phyloP scores from a whole-genome alignment of 768 basidiomycete species.

The Boletus huronensis region DNA sequence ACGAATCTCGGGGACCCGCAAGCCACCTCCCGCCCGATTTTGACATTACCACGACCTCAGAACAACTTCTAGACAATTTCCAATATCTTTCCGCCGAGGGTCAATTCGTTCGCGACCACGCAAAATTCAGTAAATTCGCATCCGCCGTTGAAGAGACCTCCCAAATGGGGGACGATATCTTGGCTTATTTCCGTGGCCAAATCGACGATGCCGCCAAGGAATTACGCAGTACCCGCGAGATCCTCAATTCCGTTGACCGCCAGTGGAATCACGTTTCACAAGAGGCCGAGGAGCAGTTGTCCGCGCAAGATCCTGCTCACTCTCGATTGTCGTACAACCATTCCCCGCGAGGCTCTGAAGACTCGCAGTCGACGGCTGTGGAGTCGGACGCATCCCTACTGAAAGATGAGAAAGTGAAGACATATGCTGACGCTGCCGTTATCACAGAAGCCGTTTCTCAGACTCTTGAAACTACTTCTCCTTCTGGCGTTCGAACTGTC shows the following conservation, averaged over 20 bases:
- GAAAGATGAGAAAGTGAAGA: conserved; percentile 19
- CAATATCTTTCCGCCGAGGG: conserved; percentile 45
- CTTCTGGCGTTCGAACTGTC: conserved; percentile 27
- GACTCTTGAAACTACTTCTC: conserved; percentile 16
- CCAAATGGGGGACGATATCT: conserved; percentile 43
- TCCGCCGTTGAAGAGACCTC: conserved; percentile 47
- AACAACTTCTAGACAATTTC: conserved; percentile 53
- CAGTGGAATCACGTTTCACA: conserved; percentile 43
- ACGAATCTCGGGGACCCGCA: conserved; percentile 33
- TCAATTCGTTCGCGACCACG: conserved; percentile 36
- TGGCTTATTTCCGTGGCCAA: conserved; percentile 51
- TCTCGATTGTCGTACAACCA: conserved; percentile 29
- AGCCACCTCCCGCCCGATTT: conserved; percentile 39
- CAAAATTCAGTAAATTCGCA: conserved; percentile 42
- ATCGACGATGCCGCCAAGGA: conserved; percentile 50
- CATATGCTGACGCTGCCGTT: conserved; percentile 18
- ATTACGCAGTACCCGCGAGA: conserved; percentile 44
- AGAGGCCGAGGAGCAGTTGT: conserved; percentile 44
- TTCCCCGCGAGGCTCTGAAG: conserved; percentile 59
- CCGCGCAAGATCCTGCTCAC: background rate
- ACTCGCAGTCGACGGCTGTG: conserved; percentile 59
- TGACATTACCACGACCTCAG: conserved; percentile 42
- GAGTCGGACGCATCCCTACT: conserved; percentile 9
- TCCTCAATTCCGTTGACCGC: conserved; percentile 41
- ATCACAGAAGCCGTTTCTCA: conserved; percentile 18